These are phyloP conservation scores for grape (Vitis vinifera) DNA, from an alignment of 164 flowering plant genomes.

Conservation along the genomic window ASM3070453v1 NC_081822.1:10734501-10735000, in stretches of 20 bases:
- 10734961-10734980: no score
- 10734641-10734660: constrained; percentile 23
- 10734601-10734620: constrained; percentile 22
- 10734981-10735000: no score
- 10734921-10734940: constrained; percentile 18
- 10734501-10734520: constrained; percentile 11
- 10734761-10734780: constrained; percentile 42
- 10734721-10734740: constrained; percentile 14
- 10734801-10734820: constrained; percentile 42
- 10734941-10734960: background rate
- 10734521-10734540: constrained; percentile 27
- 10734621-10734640: constrained; percentile 31
- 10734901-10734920: constrained; percentile 55
- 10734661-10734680: constrained; percentile 41
- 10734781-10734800: constrained; percentile 45
- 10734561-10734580: constrained; percentile 16
- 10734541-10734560: constrained; percentile 15
- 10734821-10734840: constrained; percentile 36
- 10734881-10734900: constrained; percentile 40
- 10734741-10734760: constrained; percentile 32
- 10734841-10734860: constrained; percentile 33
- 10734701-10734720: constrained; percentile 13
- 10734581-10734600: constrained; percentile 11
- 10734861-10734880: constrained; percentile 32
- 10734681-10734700: constrained; percentile 16